Conservation (phyloP, 306 rosid species). For the Rosa multiflora region DNA sequence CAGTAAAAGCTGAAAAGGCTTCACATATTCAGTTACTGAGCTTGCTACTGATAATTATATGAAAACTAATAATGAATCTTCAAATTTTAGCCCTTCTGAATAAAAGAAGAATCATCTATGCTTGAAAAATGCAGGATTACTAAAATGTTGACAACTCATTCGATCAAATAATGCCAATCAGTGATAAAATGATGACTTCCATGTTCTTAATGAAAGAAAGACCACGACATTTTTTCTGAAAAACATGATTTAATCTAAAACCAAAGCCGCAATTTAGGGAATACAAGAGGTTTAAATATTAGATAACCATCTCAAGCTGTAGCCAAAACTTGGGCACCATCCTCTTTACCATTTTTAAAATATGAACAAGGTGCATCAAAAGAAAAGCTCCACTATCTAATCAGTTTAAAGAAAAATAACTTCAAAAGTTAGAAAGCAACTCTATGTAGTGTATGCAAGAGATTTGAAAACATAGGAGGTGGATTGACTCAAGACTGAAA, state of each 20-base stretch:
- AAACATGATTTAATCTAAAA: neutral
- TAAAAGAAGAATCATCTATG: neutral
- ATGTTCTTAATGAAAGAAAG: neutral
- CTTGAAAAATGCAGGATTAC: neutral
- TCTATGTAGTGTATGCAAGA: neutral
- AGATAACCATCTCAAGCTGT: neutral
- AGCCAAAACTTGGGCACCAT: neutral
- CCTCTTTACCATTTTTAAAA: neutral
- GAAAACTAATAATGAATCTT: neutral
- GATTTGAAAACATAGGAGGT: neutral
- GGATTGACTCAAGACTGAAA: neutral
- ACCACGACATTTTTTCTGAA: neutral
- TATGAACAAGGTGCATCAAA: neutral
- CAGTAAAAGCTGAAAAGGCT: neutral
- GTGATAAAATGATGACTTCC: neutral
- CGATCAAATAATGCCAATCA: neutral
- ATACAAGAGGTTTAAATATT: neutral
- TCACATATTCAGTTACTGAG: neutral
- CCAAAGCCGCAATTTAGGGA: neutral
- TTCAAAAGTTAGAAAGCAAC: neutral
- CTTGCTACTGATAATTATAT: neutral
- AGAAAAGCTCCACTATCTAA: neutral
- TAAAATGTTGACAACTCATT: neutral
- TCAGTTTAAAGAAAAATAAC: neutral
- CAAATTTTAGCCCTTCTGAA: neutral